Conservation (phyloP, 148 eudicot species). For the Rhododendron kiyosumense region DNA sequence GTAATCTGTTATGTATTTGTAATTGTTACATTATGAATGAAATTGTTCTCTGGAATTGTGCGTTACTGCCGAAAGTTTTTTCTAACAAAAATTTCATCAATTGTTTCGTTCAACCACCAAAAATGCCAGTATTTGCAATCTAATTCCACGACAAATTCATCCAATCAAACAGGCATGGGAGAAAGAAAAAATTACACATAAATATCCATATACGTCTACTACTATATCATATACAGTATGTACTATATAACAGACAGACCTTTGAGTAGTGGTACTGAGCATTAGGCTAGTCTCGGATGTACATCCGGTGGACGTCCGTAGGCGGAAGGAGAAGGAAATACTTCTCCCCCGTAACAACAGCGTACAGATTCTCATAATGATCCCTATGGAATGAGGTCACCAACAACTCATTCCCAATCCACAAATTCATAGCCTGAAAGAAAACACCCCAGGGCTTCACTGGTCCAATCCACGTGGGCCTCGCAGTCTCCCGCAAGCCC, state of each 20-base stretch:
- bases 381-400: conserved; percentile 93
- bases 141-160: too few relatives aligned
- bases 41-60: too few relatives aligned
- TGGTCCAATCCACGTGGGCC: conserved; percentile 71
- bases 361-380: conserved; percentile 19
- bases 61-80: too few relatives aligned
- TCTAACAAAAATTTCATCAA: too few relatives aligned
- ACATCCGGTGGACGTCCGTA: conserved; percentile 86
- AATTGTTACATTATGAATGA: too few relatives aligned
- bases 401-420: conserved; percentile 68
- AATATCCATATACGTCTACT: too few relatives aligned
- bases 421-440: conserved; percentile 89
- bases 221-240: too few relatives aligned
- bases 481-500: conserved; percentile 59
- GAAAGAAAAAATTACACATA: too few relatives aligned
- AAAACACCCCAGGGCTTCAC: conserved; percentile 64
- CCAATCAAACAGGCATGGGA: too few relatives aligned
- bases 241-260: conserved; percentile 28
- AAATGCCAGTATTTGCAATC: too few relatives aligned
- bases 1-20: too few relatives aligned
- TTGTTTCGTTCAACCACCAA: too few relatives aligned
- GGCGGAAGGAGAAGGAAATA: conserved; percentile 89
- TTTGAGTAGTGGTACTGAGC: conserved; percentile 58
- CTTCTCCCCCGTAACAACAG: conserved; percentile 56
- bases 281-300: conserved; percentile 66